These are phyloP conservation scores for Pseudogymnoascus verrucosus DNA, from an alignment of 2,329 filamentous ascomycete genomes.

Conservation along the genomic window DNA sequence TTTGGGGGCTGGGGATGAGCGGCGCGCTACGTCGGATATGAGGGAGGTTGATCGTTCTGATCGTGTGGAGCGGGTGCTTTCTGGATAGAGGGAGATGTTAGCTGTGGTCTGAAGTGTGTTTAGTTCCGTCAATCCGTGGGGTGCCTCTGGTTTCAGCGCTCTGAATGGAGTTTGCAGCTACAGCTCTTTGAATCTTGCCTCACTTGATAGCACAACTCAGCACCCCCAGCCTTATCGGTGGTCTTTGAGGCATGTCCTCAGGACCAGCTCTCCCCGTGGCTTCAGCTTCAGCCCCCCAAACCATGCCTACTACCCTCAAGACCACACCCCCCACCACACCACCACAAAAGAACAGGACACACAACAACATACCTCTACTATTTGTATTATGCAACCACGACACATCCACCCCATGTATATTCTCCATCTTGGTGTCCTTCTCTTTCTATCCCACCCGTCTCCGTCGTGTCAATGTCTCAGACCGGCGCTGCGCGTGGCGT, in stretches of 20 bases:
- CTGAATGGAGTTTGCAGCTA: neutral
- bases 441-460: neutral
- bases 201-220: neutral
- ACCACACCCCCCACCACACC: neutral
- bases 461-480: neutral
- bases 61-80: slow-evolving; percentile 5
- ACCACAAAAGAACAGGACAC: neutral
- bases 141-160: neutral
- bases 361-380: slow-evolving; percentile 22
- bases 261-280: neutral
- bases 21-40: neutral
- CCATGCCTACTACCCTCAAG: neutral
- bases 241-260: neutral
- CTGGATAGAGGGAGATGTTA: neutral
- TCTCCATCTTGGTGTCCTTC: slow-evolving; percentile 22
- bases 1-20: neutral
- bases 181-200: neutral
- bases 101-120: slow-evolving; percentile 12
- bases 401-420: slow-evolving; percentile 27
- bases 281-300: neutral
- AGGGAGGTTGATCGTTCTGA: neutral
- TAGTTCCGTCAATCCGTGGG: slow-evolving; percentile 14
- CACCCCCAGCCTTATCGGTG: neutral
- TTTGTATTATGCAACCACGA: slow-evolving; percentile 27
- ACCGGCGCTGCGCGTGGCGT: neutral